Evolutionary conservation across 495 filamentous ascomycete genomes (phyloP), one percentile per base, ranked within the genome.

Genomic region (Daldinia caldariorum): DNA sequence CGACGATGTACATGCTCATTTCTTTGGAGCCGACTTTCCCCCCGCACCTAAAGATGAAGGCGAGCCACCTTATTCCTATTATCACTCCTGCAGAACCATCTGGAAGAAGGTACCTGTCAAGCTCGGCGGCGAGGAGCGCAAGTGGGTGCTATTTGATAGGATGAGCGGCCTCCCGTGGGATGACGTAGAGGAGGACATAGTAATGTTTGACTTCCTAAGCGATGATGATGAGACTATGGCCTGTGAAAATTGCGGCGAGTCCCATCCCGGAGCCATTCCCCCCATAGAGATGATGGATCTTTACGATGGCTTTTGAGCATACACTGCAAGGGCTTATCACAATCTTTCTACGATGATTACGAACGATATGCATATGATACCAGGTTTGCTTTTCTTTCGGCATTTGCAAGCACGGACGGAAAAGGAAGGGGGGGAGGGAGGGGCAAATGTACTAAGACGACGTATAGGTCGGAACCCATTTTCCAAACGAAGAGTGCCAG

Each of bases 91-190:
- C 2, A 69, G 69, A 20, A 83, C 81, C 3, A 74, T 85, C 20
- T 84, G 80, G 78, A 85, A 84, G 74, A 77, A 74, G 8, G 76
- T 82, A 1, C 78, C 80, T 0, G 20, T 74, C 3, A 67, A 43
- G 8, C 77, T 78, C 20, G 74, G 79, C n/a, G 61, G 51, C 2
- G 70, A 77, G 4, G 70, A 76, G 12, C 80, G 80, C 35, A 61
- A 54, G 22, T 85, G 81, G 81, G 64, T 73, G 38, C 73, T 83
- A 37, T 85, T 85, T 51, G 78, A 81, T 67, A 77, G 81, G 20
- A 70, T 75, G 20, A 77, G 64, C 29, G 78, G 78, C 10, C 63
- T 69, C 29, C 78, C 76, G 0, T 81, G 81, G 63, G 62, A 66
- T 1, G 68, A 71, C 0, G 66, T 81, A 20, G 67, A 73, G 47